A percentile compares a stretch with the other conserved stretches of the same genome.
Conservation (phyloP, 345 rosid genomes). For the Anastatica hierochuntica region DNA sequence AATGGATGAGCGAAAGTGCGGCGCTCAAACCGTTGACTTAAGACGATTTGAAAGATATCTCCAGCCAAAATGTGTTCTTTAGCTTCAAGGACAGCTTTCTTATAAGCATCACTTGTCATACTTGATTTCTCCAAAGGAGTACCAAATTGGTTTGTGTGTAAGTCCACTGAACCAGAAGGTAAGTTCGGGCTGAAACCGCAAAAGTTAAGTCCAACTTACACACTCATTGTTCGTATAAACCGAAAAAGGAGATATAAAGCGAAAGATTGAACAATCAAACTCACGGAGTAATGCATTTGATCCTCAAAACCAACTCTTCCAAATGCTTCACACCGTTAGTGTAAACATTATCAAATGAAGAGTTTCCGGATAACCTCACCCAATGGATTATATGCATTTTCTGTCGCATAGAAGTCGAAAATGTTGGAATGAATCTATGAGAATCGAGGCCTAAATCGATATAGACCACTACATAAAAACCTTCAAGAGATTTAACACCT, state of each 20-base stretch:
- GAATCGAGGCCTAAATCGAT: too few relatives aligned
- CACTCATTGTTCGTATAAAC: too few relatives aligned
- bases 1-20: slow-evolving; percentile 82
- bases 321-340: slow-evolving; percentile 33
- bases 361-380: slow-evolving; percentile 35
- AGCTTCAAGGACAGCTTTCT: slow-evolving; percentile 54
- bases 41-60: slow-evolving; percentile 82
- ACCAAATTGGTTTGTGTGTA: slow-evolving; percentile 52
- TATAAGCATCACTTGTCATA: slow-evolving; percentile 64
- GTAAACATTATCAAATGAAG: slow-evolving; percentile 40
- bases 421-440: too few relatives aligned
- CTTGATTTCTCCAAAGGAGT: slow-evolving; percentile 54
- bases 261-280: slow-evolving; percentile 7
- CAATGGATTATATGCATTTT: slow-evolving; percentile 46
- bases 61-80: slow-evolving; percentile 76
- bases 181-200: slow-evolving; percentile 44
- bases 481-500: slow-evolving; percentile 33
- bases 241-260: background rate
- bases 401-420: slow-evolving; percentile 13
- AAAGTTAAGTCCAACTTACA: too few relatives aligned
- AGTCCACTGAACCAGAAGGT: slow-evolving; percentile 48
- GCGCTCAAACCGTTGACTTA: slow-evolving; percentile 81
- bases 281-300: slow-evolving; percentile 34
- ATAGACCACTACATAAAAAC: too few relatives aligned
- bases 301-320: slow-evolving; percentile 30